Percentiles rank a stretch among this genome's conserved stretches.
Conservation (phyloP, 2,329 filamentous ascomycete genomes). For the Cordyceps farinosa region DNA sequence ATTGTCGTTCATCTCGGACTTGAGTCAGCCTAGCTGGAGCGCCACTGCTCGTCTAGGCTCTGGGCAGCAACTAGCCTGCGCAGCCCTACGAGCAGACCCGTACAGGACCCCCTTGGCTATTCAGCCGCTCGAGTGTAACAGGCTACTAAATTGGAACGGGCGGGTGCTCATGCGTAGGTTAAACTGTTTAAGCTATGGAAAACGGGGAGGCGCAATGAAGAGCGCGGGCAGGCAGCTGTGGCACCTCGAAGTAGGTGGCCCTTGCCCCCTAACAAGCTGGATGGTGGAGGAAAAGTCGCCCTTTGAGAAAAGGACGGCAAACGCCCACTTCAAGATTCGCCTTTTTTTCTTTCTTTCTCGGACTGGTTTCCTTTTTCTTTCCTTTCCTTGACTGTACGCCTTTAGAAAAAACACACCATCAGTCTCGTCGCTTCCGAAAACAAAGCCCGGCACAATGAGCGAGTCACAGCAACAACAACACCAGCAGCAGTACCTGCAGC, state of each 20-base stretch:
- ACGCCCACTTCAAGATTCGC: background rate
- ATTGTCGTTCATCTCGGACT: background rate
- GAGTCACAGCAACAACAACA: slow-evolving; percentile 4
- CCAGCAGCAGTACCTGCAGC: slow-evolving; percentile 13
- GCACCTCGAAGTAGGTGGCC: background rate
- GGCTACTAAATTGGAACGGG: background rate
- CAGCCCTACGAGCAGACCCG: slow-evolving; percentile 11
- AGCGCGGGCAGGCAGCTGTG: background rate
- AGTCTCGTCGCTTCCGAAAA: background rate
- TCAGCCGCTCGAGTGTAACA: slow-evolving; percentile 10
- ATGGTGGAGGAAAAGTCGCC: background rate
- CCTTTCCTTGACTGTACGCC: background rate
- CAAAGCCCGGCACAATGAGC: background rate
- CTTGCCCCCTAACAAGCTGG: background rate
- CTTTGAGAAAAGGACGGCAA: background rate
- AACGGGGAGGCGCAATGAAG: background rate
- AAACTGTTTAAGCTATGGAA: background rate
- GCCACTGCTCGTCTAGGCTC: background rate
- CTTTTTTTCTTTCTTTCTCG: background rate
- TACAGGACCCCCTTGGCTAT: background rate
- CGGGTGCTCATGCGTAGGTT: background rate
- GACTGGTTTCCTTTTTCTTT: background rate
- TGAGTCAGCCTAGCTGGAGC: slow-evolving; percentile 8
- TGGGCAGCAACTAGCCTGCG: background rate
- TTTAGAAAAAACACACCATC: too few relatives aligned